Base-by-base conservation (phyloP, 306 rosid genomes). In the Cucumis cinereus region DNA sequence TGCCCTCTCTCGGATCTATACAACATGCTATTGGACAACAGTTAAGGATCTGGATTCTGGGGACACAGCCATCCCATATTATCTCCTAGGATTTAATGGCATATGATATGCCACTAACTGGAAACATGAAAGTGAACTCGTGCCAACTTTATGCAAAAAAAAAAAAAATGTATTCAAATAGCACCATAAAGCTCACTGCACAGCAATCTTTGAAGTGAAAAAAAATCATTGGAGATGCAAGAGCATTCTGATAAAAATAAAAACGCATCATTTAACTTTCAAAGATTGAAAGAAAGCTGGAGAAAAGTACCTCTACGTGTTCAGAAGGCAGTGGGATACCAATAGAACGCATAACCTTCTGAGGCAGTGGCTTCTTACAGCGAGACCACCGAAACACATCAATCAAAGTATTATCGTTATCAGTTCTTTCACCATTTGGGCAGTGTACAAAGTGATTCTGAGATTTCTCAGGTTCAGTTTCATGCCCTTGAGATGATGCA, bases 361-460 rank as follows among this genome's bases (percentile, higher is more conserved):
- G 98, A 14, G 97, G 94, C 35, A 93, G 89, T 53, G 96, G 92
- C 82, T 73, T 91, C 89, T 89, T 91, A 78, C 98, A 93, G 15
- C 94, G 90, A 80, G 96, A 84, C 98, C 98, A 93, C 35, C 98
- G 92, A 74, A 93, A 93, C 80, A 77, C 87, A 70, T 93, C 98
- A 75, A 90, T 79, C 83, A 85, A 75, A 38, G 74, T 69, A 74
- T 81, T 87, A 26, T 93, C 97, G 70, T 78, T 70, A 52, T 90
- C 96, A 66, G 77, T 81, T 82, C 85, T 88, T 53, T 90, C 94
- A 69, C 96, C 93, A 76, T 90, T 89, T 56, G 92, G 19, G 63
- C 91, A 72, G 82, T 90, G 89, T 2, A 66, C 38, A 26, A 83
- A 79, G 68, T 89, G 97, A 82, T 87, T 93, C 59, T 88, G 96